A percentile compares a stretch with the other conserved stretches of the same genome.
phyloP scores from a whole-genome alignment of 805 yeast species.

The Candida patagonica region DNA sequence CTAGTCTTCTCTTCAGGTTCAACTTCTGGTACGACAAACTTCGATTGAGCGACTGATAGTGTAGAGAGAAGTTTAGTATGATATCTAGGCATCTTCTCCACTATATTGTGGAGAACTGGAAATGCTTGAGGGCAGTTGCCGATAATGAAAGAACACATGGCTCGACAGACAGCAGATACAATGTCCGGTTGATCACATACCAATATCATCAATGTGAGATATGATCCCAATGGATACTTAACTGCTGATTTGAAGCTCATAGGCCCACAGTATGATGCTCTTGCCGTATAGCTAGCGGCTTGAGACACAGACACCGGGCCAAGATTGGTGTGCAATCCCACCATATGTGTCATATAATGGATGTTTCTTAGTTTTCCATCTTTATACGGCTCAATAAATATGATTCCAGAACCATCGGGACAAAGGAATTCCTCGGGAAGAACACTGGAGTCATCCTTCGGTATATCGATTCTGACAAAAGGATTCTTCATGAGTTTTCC shows the following conservation, averaged over 20 bases:
- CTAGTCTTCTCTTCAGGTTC: not conserved
- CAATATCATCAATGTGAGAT: not conserved
- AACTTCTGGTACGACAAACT: constrained; percentile 1
- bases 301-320: not conserved
- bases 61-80: not conserved
- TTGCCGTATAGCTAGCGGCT: not conserved
- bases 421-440: not conserved
- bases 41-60: not conserved
- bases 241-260: not conserved
- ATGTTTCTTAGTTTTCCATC: not conserved
- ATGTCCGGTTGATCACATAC: not conserved
- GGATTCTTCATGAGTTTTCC: not conserved
- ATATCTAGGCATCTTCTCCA: not conserved
- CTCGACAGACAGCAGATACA: not conserved
- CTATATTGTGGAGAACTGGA: not conserved
- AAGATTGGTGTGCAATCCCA: not conserved
- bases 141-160: not conserved
- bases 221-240: not conserved
- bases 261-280: not conserved
- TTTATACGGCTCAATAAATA: not conserved
- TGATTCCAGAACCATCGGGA: not conserved
- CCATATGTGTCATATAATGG: not conserved
- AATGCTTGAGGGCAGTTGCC: constrained; percentile 1
- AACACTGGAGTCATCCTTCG: not conserved
- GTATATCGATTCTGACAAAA: not conserved